phyloP scores from a whole-genome alignment of 2,329 filamentous ascomycete species.

The Monosporascus sp. region DNA sequence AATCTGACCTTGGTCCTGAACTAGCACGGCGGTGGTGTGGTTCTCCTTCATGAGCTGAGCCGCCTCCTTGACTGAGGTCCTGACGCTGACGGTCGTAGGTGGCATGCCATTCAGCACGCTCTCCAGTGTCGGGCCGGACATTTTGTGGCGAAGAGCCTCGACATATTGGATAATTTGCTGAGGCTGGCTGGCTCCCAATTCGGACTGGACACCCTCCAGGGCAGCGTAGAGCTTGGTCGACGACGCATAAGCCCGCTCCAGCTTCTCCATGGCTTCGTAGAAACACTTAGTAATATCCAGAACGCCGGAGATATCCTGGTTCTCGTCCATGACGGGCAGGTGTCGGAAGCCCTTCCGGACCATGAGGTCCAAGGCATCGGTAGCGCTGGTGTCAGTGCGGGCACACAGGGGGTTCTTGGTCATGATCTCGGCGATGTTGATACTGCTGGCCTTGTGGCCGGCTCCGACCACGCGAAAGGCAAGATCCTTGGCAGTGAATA shows the following conservation, averaged over 20 bases:
- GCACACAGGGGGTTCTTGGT: slow-evolving; percentile 98
- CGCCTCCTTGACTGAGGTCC: slow-evolving; percentile 94
- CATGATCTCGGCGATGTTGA: slow-evolving; percentile 98
- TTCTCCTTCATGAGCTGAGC: slow-evolving; percentile 97
- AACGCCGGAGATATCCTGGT: slow-evolving; percentile 97
- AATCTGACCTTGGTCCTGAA: slow-evolving; percentile 94
- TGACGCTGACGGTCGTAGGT: slow-evolving; percentile 89
- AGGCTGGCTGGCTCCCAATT: slow-evolving; percentile 90
- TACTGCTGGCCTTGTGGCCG: slow-evolving; percentile 80
- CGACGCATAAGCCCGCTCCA: slow-evolving; percentile 94
- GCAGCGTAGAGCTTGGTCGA: slow-evolving; percentile 98
- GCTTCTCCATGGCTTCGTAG: slow-evolving; percentile 99
- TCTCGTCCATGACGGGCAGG: slow-evolving; percentile 98
- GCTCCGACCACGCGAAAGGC: slow-evolving; percentile 93
- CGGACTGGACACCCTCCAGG: slow-evolving; percentile 93
- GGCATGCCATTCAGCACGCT: slow-evolving; percentile 88
- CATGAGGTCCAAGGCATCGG: slow-evolving; percentile 96
- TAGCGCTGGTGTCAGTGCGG: slow-evolving; percentile 94
- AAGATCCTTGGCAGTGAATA: slow-evolving; percentile 98
- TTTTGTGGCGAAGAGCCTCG: slow-evolving; percentile 88
- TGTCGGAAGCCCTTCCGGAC: slow-evolving; percentile 97
- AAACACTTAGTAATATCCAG: slow-evolving; percentile 99
- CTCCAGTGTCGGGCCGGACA: slow-evolving; percentile 96
- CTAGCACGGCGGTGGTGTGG: slow-evolving; percentile 91
- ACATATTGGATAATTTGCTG: slow-evolving; percentile 99